These are phyloP conservation scores for Lachnellula arida DNA, from an alignment of 2,329 filamentous ascomycete genomes.

Conservation along the genomic window DNA sequence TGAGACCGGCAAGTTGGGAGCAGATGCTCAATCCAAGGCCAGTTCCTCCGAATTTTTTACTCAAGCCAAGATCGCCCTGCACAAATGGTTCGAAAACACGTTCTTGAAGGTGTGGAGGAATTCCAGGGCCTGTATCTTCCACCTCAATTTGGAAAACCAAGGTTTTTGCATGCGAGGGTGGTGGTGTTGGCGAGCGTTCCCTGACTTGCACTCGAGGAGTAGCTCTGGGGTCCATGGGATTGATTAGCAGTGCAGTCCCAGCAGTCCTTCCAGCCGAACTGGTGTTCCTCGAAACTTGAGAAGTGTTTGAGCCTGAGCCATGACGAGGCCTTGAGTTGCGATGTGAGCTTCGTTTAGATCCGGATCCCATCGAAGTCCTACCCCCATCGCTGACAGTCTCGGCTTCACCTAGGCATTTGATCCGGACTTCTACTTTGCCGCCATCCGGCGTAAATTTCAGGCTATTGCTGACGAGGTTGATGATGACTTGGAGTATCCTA, in stretches of 20 bases:
- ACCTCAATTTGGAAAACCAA: conserved; percentile 84
- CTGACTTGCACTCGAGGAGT: conserved; percentile 36
- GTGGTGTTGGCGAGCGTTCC: conserved; percentile 54
- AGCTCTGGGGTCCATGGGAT: conserved; percentile 47
- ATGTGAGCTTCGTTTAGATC: conserved; percentile 28
- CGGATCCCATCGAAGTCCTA: conserved; percentile 27
- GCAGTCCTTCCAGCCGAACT: conserved; percentile 27
- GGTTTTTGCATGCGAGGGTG: conserved; percentile 58
- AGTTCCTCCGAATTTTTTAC: conserved; percentile 86
- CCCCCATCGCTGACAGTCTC: conserved; percentile 21
- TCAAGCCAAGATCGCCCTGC: conserved; percentile 83
- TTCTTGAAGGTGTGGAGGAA: conserved; percentile 69
- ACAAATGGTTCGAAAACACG: conserved; percentile 93
- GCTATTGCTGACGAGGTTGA: conserved; percentile 88
- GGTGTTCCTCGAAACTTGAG: conserved; percentile 42
- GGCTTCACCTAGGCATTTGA: conserved; percentile 64
- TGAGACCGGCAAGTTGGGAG: conserved; percentile 75
- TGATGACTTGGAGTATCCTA: conserved; percentile 85
- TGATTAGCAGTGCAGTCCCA: conserved; percentile 57
- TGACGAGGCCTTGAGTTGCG: conserved; percentile 22
- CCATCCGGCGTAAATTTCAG: conserved; percentile 82
- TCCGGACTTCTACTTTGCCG: conserved; percentile 70
- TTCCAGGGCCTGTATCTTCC: conserved; percentile 82
- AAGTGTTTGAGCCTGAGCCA: conserved; percentile 38
- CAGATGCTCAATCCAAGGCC: conserved; percentile 86